phyloP scores from a whole-genome alignment of 495 filamentous ascomycete species.

The Aspergillus cristatus region DNA sequence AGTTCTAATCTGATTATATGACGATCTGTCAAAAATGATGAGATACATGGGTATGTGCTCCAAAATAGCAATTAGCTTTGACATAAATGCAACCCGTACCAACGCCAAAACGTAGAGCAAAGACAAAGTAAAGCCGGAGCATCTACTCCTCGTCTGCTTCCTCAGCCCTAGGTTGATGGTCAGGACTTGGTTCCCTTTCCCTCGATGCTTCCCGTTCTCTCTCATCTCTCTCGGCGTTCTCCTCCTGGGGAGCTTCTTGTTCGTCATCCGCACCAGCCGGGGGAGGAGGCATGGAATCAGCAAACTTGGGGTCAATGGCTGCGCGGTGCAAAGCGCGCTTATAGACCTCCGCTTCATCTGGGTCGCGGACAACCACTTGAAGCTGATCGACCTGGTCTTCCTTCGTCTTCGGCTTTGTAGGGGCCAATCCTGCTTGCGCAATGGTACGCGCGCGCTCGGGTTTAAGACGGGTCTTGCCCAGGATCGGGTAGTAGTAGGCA shows the following conservation, averaged over 20 bases:
- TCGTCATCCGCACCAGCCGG: slow-evolving; percentile 22
- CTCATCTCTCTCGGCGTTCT: slow-evolving; percentile 17
- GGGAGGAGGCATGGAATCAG: slow-evolving; percentile 26
- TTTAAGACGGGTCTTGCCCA: slow-evolving; percentile 57
- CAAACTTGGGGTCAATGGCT: slow-evolving; percentile 37
- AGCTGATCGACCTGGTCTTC: slow-evolving; percentile 47
- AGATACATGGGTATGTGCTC: too few relatives aligned
- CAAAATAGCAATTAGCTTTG: too few relatives aligned
- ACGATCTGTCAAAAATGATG: too few relatives aligned
- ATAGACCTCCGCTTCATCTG: slow-evolving; percentile 42
- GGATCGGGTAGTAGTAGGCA: slow-evolving; percentile 85
- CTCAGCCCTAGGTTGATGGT: too few relatives aligned
- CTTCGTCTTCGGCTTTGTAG: slow-evolving; percentile 23
- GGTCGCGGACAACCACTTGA: slow-evolving; percentile 44
- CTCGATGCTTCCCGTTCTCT: not conserved
- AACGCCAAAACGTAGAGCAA: too few relatives aligned
- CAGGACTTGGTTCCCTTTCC: too few relatives aligned
- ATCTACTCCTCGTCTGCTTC: too few relatives aligned
- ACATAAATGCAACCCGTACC: too few relatives aligned
- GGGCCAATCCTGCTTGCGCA: slow-evolving; percentile 36
- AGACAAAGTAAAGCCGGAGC: too few relatives aligned
- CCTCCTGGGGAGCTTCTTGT: slow-evolving; percentile 3
- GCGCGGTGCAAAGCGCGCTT: slow-evolving; percentile 37
- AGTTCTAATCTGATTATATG: too few relatives aligned
- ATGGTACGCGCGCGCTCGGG: slow-evolving; percentile 46